These are phyloP conservation scores for Cicer judaicum DNA, from an alignment of 306 rosid species.

Conservation along the genomic window DNA sequence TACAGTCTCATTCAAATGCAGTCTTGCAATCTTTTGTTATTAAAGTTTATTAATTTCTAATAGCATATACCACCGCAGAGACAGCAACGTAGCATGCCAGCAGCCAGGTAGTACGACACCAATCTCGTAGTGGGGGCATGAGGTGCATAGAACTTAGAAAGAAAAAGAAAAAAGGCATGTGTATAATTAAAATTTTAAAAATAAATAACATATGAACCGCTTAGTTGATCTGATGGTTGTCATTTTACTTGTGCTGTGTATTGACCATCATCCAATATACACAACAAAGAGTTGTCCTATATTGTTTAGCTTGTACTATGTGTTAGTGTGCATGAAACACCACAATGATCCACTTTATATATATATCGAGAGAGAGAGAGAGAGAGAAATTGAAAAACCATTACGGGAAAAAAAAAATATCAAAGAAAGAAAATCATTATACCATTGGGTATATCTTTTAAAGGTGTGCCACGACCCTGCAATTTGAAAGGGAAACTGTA, in stretches of 20 bases:
- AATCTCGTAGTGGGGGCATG: background rate
- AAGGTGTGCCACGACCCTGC: slow-evolving; percentile 90
- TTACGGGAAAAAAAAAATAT: slow-evolving; percentile 9
- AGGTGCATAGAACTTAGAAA: background rate
- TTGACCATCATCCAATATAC: background rate
- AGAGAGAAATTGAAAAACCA: background rate
- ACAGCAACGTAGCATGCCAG: background rate
- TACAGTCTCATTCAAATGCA: background rate
- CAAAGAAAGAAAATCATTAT: slow-evolving; percentile 40
- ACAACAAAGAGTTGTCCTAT: background rate
- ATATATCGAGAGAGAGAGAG: background rate
- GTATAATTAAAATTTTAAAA: background rate
- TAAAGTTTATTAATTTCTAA: background rate
- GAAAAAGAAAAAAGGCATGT: background rate
- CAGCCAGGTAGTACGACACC: background rate
- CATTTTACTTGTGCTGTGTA: background rate
- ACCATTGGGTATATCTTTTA: slow-evolving; percentile 98
- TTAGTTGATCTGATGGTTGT: background rate
- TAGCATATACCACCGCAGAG: background rate
- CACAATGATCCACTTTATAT: background rate
- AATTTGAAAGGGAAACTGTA: slow-evolving; percentile 46
- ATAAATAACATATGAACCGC: background rate
- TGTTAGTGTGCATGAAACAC: background rate
- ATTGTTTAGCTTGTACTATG: background rate
- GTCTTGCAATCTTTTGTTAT: background rate